Percentiles rank a stretch among this genome's conserved stretches.
phyloP scores from a whole-genome alignment of 805 yeast species.

The Lipomyces orientalis region DNA sequence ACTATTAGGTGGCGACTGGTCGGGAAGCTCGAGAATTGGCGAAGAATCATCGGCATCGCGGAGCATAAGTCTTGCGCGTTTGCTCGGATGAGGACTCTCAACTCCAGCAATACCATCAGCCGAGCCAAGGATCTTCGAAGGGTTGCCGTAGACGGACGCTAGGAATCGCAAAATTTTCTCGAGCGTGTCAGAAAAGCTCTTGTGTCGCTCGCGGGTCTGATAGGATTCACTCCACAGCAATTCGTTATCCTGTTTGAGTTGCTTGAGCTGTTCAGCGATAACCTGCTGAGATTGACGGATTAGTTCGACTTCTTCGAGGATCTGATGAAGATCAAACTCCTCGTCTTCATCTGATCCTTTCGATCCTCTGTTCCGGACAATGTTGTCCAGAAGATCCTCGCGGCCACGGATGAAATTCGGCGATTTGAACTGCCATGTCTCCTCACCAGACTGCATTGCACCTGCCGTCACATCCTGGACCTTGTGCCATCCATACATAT shows the following conservation, averaged over 20 bases:
- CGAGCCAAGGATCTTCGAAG: conserved; percentile 54
- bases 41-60: conserved; percentile 29
- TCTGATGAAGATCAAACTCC: conserved; percentile 54
- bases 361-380: conserved; percentile 71
- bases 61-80: conserved; percentile 39
- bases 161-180: conserved; percentile 86
- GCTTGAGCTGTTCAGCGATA: conserved; percentile 80
- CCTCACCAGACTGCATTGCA: conserved; percentile 61
- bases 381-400: conserved; percentile 84
- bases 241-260: conserved; percentile 87
- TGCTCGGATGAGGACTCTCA: conserved; percentile 31
- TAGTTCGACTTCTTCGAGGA: conserved; percentile 73
- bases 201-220: conserved; percentile 81
- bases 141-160: conserved; percentile 78
- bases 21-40: conserved; percentile 32
- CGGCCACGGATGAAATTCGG: conserved; percentile 76
- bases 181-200: conserved; percentile 83
- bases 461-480: conserved; percentile 88
- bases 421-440: conserved; percentile 86
- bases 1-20: conserved; percentile 1
- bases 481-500: conserved; percentile 99
- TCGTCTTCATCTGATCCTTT: conserved; percentile 52
- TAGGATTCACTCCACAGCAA: conserved; percentile 89
- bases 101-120: conserved; percentile 24
- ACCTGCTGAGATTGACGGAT: conserved; percentile 79